Percentiles rank a stretch among this genome's conserved stretches.
Evolutionary conservation across 331 rosid genomes (phyloP).

Genomic region (Rosa hybrid): DNA sequence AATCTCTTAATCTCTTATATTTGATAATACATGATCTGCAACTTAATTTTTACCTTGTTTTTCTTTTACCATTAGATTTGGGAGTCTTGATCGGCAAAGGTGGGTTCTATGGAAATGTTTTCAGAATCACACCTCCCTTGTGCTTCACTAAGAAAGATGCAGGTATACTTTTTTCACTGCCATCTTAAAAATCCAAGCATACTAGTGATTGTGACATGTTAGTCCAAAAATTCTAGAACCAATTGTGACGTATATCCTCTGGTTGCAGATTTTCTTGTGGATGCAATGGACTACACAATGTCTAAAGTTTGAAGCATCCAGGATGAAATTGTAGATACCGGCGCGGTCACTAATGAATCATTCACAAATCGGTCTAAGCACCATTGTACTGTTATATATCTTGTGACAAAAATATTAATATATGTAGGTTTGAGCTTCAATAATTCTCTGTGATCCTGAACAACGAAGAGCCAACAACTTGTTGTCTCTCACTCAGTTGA

Average conservation of each 20-base stretch:
- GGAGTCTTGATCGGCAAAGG: constrained; percentile 90
- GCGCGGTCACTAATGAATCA: not conserved
- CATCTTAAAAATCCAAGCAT: not conserved
- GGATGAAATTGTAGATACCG: constrained; percentile 26
- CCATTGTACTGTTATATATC: constrained; percentile 16
- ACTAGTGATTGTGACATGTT: not conserved
- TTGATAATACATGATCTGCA: not conserved
- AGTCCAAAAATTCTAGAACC: not conserved
- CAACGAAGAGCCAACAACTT: constrained; percentile 59
- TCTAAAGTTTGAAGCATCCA: constrained; percentile 55
- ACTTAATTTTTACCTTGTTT: constrained; percentile 3
- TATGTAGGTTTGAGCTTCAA: constrained; percentile 23
- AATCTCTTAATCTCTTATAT: not conserved
- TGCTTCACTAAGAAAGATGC: constrained; percentile 92
- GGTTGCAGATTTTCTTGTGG: constrained; percentile 76
- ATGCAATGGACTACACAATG: constrained; percentile 70
- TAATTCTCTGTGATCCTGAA: constrained; percentile 19
- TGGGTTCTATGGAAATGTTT: constrained; percentile 86
- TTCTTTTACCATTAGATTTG: constrained; percentile 43
- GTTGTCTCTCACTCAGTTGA: constrained; percentile 50
- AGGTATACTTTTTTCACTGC: constrained; percentile 44
- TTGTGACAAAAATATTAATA: constrained; percentile 25
- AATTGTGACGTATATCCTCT: constrained; percentile 14
- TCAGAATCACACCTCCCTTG: constrained; percentile 89
- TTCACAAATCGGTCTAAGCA: constrained; percentile 13